phyloP scores from a whole-genome alignment of 169 alveolate genomes.

The Eimeria falciformis region DNA sequence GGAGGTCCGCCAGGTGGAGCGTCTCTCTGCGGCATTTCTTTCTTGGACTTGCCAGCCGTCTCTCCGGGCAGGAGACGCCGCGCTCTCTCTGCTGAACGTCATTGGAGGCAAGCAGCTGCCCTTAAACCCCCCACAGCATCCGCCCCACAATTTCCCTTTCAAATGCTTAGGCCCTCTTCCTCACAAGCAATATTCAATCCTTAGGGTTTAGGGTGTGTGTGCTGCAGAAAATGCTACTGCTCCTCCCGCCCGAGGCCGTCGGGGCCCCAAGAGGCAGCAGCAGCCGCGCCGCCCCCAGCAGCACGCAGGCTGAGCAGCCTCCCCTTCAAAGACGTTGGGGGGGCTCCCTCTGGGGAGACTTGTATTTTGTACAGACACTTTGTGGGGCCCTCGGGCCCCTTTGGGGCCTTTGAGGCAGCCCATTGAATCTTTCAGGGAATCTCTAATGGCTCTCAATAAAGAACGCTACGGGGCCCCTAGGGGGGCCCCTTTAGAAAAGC shows the following conservation, averaged over 20 bases:
- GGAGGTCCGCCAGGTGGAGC: constrained; percentile 10
- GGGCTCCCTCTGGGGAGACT: background rate
- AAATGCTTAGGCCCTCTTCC: background rate
- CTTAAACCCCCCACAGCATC: no score
- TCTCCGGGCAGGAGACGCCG: background rate
- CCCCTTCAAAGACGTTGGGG: no score
- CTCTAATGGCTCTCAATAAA: background rate
- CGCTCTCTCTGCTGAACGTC: background rate
- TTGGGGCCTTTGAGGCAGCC: background rate
- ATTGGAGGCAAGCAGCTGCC: constrained; percentile 2
- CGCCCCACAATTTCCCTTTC: background rate
- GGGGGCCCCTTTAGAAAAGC: no score
- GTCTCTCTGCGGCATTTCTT: constrained; percentile 25
- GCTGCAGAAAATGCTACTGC: background rate
- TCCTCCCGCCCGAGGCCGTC: background rate
- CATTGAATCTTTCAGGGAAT: background rate
- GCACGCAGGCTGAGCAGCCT: background rate
- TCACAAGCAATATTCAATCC: no score
- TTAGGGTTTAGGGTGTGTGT: background rate
- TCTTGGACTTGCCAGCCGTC: background rate
- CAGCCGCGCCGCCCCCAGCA: background rate
- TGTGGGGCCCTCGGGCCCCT: background rate
- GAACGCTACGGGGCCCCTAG: no score
- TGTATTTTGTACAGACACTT: background rate
- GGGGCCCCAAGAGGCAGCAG: background rate